A percentile compares a stretch with the other conserved stretches of the same genome.
These are phyloP conservation scores for Mucor plumbeus DNA, from an alignment of 371 early-diverging fungal genomes.

Conservation along the genomic window DNA sequence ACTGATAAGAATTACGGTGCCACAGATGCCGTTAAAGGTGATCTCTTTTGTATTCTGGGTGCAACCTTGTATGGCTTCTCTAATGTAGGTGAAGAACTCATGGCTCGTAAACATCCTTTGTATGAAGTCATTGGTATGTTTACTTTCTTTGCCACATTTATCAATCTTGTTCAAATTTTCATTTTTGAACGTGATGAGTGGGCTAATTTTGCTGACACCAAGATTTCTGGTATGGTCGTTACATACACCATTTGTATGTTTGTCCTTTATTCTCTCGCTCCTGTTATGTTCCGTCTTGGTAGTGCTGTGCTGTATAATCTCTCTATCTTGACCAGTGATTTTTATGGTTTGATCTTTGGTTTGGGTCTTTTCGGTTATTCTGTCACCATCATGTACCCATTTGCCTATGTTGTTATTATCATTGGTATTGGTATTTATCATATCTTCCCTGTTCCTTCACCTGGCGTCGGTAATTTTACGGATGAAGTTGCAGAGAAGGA, in stretches of 20 bases:
- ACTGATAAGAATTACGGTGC: slow-evolving; percentile 52
- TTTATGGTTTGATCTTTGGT: slow-evolving; percentile 74
- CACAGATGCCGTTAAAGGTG: slow-evolving; percentile 61
- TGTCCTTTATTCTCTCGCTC: slow-evolving; percentile 67
- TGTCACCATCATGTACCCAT: slow-evolving; percentile 64
- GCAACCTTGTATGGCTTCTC: slow-evolving; percentile 75
- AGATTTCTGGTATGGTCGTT: slow-evolving; percentile 55
- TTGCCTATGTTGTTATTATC: slow-evolving; percentile 65
- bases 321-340: slow-evolving; percentile 74
- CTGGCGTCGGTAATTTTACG: slow-evolving; percentile 30
- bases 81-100: slow-evolving; percentile 69
- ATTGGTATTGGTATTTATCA: slow-evolving; percentile 67
- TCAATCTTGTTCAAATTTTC: slow-evolving; percentile 71
- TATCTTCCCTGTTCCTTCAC: slow-evolving; percentile 47
- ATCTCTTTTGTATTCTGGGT: slow-evolving; percentile 69
- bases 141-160: slow-evolving; percentile 69
- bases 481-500: slow-evolving; percentile 26
- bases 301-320: slow-evolving; percentile 79
- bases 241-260: slow-evolving; percentile 69
- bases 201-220: slow-evolving; percentile 17
- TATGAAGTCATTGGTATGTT: slow-evolving; percentile 76
- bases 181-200: slow-evolving; percentile 62
- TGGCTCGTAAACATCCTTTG: slow-evolving; percentile 69
- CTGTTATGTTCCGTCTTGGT: slow-evolving; percentile 65
- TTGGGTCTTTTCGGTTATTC: slow-evolving; percentile 62